Percentiles rank a stretch among this genome's conserved stretches.
Evolutionary conservation across 2,329 filamentous ascomycete species (phyloP).

Genomic region (Epichloe elymi): DNA sequence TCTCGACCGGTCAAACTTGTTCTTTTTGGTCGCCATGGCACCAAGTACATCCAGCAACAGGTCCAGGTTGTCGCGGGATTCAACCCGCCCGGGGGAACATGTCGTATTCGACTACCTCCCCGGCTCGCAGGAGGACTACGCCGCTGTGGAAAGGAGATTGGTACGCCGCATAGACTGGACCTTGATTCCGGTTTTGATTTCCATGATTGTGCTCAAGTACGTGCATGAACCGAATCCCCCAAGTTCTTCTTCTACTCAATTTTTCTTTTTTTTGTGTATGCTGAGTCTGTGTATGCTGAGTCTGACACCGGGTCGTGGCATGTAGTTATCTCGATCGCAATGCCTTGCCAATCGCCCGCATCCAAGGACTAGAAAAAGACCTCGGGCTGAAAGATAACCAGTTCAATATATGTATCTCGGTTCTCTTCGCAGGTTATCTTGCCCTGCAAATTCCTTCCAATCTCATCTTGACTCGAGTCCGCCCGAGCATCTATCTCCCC

Average conservation of each 20-base stretch:
- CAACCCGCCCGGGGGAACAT: background rate
- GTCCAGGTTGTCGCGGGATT: background rate
- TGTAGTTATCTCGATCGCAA: slow-evolving; percentile 6
- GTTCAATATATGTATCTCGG: slow-evolving; percentile 16
- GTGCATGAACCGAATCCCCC: background rate
- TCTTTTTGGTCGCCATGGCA: background rate
- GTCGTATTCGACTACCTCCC: slow-evolving; percentile 2
- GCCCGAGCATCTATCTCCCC: slow-evolving; percentile 30
- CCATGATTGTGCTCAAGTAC: slow-evolving; percentile 6
- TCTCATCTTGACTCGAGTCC: slow-evolving; percentile 25
- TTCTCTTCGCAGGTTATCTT: slow-evolving; percentile 24
- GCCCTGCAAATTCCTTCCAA: slow-evolving; percentile 23
- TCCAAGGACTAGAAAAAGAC: slow-evolving; percentile 4
- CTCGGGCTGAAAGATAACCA: background rate
- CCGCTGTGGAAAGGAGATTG: slow-evolving; percentile 3
- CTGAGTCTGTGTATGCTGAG: background rate
- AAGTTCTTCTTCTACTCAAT: background rate
- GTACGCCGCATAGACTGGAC: slow-evolving; percentile 2
- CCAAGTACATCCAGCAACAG: background rate
- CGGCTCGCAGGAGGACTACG: background rate
- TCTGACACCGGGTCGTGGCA: background rate
- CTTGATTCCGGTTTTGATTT: slow-evolving; percentile 5
- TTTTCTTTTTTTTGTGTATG: too few species aligned
- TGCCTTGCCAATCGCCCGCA: slow-evolving; percentile 4
- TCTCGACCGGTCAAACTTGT: background rate